Evolutionary conservation across 2,329 filamentous ascomycete genomes (phyloP).

Genomic region (Alternaria infectoria): DNA sequence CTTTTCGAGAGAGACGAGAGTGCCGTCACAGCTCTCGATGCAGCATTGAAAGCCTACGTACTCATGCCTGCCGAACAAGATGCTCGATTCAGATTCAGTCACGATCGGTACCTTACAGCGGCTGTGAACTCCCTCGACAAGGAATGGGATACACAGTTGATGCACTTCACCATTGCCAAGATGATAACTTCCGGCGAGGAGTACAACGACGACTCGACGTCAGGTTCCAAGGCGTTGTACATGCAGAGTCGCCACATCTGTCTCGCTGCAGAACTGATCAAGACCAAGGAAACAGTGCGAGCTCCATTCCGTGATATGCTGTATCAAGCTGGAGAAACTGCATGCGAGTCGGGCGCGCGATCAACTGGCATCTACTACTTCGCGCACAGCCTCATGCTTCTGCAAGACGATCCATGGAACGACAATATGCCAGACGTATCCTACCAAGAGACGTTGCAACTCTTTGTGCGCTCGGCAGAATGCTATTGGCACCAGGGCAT

Average conservation of each 20-base stretch:
- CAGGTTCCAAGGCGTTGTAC: slow-evolving; percentile 62
- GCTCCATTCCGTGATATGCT: slow-evolving; percentile 76
- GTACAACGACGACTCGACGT: slow-evolving; percentile 62
- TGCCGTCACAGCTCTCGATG: slow-evolving; percentile 79
- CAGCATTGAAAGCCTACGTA: slow-evolving; percentile 78
- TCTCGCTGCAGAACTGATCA: slow-evolving; percentile 77
- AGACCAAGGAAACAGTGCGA: slow-evolving; percentile 65
- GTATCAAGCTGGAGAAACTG: slow-evolving; percentile 77
- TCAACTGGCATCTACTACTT: slow-evolving; percentile 85
- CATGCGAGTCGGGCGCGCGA: slow-evolving; percentile 81
- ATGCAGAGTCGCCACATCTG: slow-evolving; percentile 82
- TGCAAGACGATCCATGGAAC: slow-evolving; percentile 81
- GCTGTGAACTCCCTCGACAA: slow-evolving; percentile 67
- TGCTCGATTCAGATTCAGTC: slow-evolving; percentile 83
- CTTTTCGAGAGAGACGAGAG: slow-evolving; percentile 67
- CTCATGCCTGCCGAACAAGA: slow-evolving; percentile 83
- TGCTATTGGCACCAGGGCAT: slow-evolving; percentile 81
- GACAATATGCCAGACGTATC: slow-evolving; percentile 72
- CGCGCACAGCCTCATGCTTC: slow-evolving; percentile 74
- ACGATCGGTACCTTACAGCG: slow-evolving; percentile 85
- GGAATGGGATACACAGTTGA: slow-evolving; percentile 59
- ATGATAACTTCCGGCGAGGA: slow-evolving; percentile 75
- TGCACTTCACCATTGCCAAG: slow-evolving; percentile 90
- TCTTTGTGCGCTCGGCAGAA: slow-evolving; percentile 78
- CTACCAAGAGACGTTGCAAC: slow-evolving; percentile 80